A percentile compares a stretch with the other conserved stretches of the same genome.
These are phyloP conservation scores for Cercospora sp. DNA, from an alignment of 2,329 filamentous ascomycete genomes.

Conservation along the genomic window DNA sequence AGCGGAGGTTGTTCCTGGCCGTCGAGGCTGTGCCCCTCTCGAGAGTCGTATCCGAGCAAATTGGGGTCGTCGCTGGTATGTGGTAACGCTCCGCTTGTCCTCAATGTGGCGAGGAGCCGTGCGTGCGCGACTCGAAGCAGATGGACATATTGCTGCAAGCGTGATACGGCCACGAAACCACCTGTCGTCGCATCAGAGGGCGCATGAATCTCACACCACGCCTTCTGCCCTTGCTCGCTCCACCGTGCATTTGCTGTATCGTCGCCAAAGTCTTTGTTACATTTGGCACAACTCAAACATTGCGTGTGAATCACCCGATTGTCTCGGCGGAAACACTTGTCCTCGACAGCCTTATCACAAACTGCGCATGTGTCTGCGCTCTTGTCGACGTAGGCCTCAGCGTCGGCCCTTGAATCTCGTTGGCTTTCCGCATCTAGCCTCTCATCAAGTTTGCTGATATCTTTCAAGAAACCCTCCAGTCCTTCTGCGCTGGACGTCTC, in stretches of 20 bases:
- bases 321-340: constrained; percentile 78
- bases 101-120: constrained; percentile 80
- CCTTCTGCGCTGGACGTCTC: constrained; percentile 74
- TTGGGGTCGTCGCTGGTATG: constrained; percentile 70
- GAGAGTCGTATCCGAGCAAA: constrained; percentile 64
- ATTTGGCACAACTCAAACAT: constrained; percentile 71
- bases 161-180: constrained; percentile 75
- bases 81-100: constrained; percentile 77
- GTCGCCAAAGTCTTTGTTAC: constrained; percentile 70
- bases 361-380: constrained; percentile 72
- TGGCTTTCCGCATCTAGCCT: constrained; percentile 69
- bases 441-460: constrained; percentile 79
- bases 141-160: constrained; percentile 92
- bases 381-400: constrained; percentile 47
- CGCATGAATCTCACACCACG: constrained; percentile 62
- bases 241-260: constrained; percentile 69
- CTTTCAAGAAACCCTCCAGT: constrained; percentile 77
- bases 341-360: constrained; percentile 87
- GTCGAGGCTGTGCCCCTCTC: constrained; percentile 59
- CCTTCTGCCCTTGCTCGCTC: constrained; percentile 65
- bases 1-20: constrained; percentile 54
- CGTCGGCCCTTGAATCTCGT: constrained; percentile 45
- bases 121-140: constrained; percentile 88
- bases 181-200: constrained; percentile 55
- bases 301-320: constrained; percentile 80